Conservation (phyloP, 805 yeast species). For the Candida caryicola region DNA sequence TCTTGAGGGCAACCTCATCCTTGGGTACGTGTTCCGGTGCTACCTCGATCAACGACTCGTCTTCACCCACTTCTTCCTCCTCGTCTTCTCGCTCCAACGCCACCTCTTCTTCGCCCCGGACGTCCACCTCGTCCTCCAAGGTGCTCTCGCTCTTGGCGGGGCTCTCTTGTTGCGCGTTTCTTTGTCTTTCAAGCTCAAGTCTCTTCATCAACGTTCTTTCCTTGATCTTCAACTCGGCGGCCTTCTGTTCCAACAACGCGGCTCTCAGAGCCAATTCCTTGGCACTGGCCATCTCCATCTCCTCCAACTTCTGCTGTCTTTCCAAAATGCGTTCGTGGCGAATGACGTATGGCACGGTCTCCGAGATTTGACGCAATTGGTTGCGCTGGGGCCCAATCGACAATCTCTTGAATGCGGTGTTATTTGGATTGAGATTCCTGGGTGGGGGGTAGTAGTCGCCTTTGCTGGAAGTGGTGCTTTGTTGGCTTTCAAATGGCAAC, state of each 20-base stretch:
- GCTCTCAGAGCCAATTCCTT: conserved; percentile 70
- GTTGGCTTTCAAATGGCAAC: conserved; percentile 20
- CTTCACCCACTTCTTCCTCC: neutral
- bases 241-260: conserved; percentile 71
- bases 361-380: conserved; percentile 73
- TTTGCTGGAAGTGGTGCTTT: conserved; percentile 6
- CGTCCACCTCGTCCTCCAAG: neutral
- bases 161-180: conserved; percentile 4
- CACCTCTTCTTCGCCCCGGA: too few relatives aligned
- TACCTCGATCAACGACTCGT: neutral
- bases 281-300: conserved; percentile 75
- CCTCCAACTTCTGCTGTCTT: conserved; percentile 75
- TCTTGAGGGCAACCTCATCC: neutral
- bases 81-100: too few relatives aligned
- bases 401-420: conserved; percentile 40
- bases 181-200: conserved; percentile 26
- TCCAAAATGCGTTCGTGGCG: conserved; percentile 73
- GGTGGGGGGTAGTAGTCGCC: conserved; percentile 13
- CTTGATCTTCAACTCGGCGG: conserved; percentile 65
- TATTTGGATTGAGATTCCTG: conserved; percentile 20
- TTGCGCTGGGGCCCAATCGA: conserved; percentile 51
- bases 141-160: neutral
- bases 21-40: neutral
- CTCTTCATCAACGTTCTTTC: conserved; percentile 53
- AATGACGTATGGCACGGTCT: conserved; percentile 80